Base-by-base conservation (phyloP, 2,329 filamentous ascomycete genomes). In the Leptoxyphium fumago region DNA sequence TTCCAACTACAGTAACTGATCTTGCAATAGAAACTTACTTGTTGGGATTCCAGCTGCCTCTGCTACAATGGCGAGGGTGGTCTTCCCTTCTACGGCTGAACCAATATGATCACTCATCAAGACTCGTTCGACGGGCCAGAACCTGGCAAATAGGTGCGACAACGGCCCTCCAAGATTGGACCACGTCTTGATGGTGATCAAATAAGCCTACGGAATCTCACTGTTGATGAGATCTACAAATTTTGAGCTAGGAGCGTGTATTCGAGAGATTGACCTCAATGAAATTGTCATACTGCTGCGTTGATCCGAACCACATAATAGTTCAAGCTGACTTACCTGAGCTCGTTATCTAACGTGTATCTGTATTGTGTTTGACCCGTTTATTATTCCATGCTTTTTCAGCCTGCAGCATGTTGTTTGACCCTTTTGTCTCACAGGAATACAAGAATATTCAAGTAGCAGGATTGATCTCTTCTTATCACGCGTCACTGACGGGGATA, bases 11-110 rank as follows among this genome's bases (percentile, higher is more conserved):
- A 26, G 21, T 7, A 26, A 45, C 29, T 40, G 43, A 17, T 28
- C 10, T 14, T 15, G 10, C 7, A 41, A 17, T 26, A 28, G 18
- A 17, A 28, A 4, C 39, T 10, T 10, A 28, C n/a, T 10, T 29
- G 26, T 5, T 42, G 10, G 15, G 38, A 40, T 13, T 18, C 13
- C 18, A 43, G 34, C 28, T 30, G 30, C 29, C 41, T 48, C 14
- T 49, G 44, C 40, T 32, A 41, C 40, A 44, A 44, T 29, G 18
- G 42, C 8, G 42, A 43, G 15, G 43, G 7, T n/a, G 7, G 10
- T n/a, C n/a, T 15, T 10, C 26, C 29, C 3, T 18, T 29, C 21
- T 18, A 38, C 15, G 29, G 13, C 41, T 29, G 26, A 44, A 14
- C 45, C 39, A 10, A 26, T 26, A 7, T 26, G 32, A 13, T 13